Percentiles rank a stretch among this genome's conserved stretches.
Evolutionary conservation across 768 basidiomycete genomes (phyloP).

Genomic region (Termitomyces sp.): DNA sequence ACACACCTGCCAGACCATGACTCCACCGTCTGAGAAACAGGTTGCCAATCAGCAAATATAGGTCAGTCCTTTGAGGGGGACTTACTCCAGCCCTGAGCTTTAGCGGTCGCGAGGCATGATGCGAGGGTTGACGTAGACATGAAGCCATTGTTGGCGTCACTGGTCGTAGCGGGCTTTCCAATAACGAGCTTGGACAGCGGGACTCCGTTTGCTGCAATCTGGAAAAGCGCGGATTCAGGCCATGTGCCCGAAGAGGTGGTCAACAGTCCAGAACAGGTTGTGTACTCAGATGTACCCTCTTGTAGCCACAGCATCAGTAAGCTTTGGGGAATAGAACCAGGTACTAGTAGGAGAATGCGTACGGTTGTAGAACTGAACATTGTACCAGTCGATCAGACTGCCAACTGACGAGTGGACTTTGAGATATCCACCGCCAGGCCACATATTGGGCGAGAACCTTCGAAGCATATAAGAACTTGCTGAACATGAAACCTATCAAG

Average conservation of each 20-base stretch:
- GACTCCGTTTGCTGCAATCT: slow-evolving; percentile 55
- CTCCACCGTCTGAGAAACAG: slow-evolving; percentile 24
- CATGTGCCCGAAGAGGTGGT: slow-evolving; percentile 51
- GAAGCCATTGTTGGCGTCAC: slow-evolving; percentile 56
- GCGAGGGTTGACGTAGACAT: slow-evolving; percentile 53
- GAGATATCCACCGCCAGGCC: slow-evolving; percentile 49
- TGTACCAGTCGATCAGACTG: slow-evolving; percentile 60
- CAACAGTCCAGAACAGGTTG: slow-evolving; percentile 55
- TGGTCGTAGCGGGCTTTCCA: slow-evolving; percentile 57
- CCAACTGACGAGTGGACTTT: slow-evolving; percentile 49
- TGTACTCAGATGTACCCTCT: slow-evolving; percentile 63
- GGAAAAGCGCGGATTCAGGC: slow-evolving; percentile 57
- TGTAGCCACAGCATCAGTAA: slow-evolving; percentile 5
- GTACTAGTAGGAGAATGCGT: slow-evolving; percentile 9
- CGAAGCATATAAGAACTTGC: not conserved
- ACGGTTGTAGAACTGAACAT: slow-evolving; percentile 48
- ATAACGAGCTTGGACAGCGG: slow-evolving; percentile 63
- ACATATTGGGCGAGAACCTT: slow-evolving; percentile 38
- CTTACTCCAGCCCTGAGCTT: slow-evolving; percentile 64
- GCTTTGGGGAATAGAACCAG: not conserved
- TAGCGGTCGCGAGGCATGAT: slow-evolving; percentile 54
- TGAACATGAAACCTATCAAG: not conserved
- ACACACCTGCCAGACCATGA: slow-evolving; percentile 34
- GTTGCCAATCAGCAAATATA: slow-evolving; percentile 1
- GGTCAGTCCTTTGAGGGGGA: slow-evolving; percentile 4